Base-by-base conservation (phyloP, 257 asterid genomes). In the Penstemon barbatus region DNA sequence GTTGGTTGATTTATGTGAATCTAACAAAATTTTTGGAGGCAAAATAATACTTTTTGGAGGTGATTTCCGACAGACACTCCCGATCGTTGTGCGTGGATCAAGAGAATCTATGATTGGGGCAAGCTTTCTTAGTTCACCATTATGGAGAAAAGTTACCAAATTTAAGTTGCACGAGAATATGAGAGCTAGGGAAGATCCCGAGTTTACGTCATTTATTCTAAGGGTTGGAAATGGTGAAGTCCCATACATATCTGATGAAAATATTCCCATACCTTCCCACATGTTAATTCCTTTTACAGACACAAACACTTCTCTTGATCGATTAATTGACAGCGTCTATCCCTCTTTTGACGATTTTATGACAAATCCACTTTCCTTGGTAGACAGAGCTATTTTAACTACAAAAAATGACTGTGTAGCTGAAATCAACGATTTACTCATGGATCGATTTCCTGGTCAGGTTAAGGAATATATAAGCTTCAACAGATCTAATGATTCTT, bases 21-120 rank as follows among this genome's bases (percentile, higher is more conserved):
- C 0, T 25, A 13, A 66, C 0, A 5, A 19, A 0, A 15, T 45
- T 0, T 71, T 71, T 63, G 52, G 62, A 0, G 46, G 69, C 0
- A 71, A 70, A 6, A 39, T 58, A 0, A 42, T 70, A 2, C 53
- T 60, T 2, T 70, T 70, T 19, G 25, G 25, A 19, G 25, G 25
- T 19, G 1, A 19, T 1, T 19, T 19, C 25, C 25, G 25, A 19
- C 25, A 19, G 25, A 19, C 25, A 19, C 25, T 19, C 25, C 25
- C 25, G 25, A 19, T 19, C 1, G 25, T 51, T 41, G 74, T 2
- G 61, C 68, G 15, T 0, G 61, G 40, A 0, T 2, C 10, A 0
- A 52, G 33, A 45, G 37, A 74, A 0, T 39, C 61, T 4, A 12
- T 19, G 0, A 36, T 73, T 5, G 55, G 18, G 2, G 6, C 63